Evolutionary conservation across 176 grass and related monocot species (phyloP), one percentile per base, ranked within the genome.

Genomic region (Lolium multiflorum): DNA sequence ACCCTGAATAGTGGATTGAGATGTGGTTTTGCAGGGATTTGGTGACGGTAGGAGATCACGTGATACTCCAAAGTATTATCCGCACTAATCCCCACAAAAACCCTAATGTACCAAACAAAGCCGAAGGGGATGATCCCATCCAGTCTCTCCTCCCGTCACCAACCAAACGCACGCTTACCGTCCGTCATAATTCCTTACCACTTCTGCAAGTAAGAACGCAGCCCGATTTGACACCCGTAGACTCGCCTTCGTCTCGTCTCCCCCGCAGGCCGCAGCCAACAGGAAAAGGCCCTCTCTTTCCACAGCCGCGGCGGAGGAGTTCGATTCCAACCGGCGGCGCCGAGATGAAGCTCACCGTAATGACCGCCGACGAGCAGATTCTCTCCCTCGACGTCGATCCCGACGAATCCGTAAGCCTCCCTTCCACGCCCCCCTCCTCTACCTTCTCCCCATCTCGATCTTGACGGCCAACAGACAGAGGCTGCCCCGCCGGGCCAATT

Each of bases 331-430:
- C 49, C 59, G 16, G 20, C 69, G 47, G 74, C 67, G 79, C 25
- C 78, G 85, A 87, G 88, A 98, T 98, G 97, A 98, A 94, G 90
- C 80, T 98, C 70, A 98, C 97, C 4, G 94, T 98, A 31, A 98
- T 98, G 97, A 94, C 90, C 7, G 55, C 82, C 66, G 94, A 98
- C 84, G 97, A 98, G 77, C 88, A 92, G 77, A 90, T 98, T 88
- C 84, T 98, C 71, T 80, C 86, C 51, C 90, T 98, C 56, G 97
- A 96, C 9, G 94, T 96, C 72, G 97, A 98, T 72, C 71, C 84
- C 20, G 94, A 94, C 28, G 97, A 98, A 91, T 96, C 97, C 20
- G 97, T 98, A 84, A 91, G 89, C 60, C 14, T 58, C 46, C 7
- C 38, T 26, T 25, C 54, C 20, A 6, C 16, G 5, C 11, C 11